Evolutionary conservation across 2,329 filamentous ascomycete genomes (phyloP).

Genomic region (Knoxdaviesia capensis): DNA sequence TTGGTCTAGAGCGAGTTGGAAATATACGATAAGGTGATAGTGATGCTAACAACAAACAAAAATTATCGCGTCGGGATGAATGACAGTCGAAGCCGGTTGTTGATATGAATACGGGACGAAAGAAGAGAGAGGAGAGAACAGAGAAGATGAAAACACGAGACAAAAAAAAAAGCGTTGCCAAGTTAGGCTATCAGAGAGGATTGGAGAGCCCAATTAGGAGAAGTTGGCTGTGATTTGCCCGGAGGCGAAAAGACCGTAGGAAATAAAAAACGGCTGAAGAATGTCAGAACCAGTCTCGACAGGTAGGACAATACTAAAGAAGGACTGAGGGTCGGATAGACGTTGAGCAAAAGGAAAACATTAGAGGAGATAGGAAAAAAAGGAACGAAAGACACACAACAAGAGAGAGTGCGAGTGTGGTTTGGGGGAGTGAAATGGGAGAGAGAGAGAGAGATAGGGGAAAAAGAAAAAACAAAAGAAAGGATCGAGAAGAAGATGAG

Average conservation of each 20-base stretch:
- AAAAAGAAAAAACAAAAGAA: no score
- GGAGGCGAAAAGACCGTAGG: background rate
- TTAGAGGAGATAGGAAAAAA: no score
- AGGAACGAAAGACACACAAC: no score
- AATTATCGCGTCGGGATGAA: no score
- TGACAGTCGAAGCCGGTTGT: no score
- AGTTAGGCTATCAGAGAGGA: background rate
- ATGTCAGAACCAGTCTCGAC: conserved; percentile 4
- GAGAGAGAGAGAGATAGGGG: no score
- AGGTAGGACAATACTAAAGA: conserved; percentile 1
- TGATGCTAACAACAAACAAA: no score
- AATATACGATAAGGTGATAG: no score
- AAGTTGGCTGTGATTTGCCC: background rate
- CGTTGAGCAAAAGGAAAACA: conserved; percentile 3
- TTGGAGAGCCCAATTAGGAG: background rate
- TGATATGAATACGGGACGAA: background rate
- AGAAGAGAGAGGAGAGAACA: conserved; percentile 1
- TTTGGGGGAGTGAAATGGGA: no score
- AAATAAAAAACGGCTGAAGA: conserved; percentile 5
- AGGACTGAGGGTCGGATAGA: conserved; percentile 3
- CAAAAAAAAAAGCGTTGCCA: conserved; percentile 1
- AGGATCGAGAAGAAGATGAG: no score
- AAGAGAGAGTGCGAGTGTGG: no score
- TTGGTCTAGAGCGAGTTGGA: no score
- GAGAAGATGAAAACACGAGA: conserved; percentile 4